Percentiles rank a stretch among this genome's conserved stretches.
Conservation (phyloP, 179 eudicot species). For the Heliamphora pulchella region DNA sequence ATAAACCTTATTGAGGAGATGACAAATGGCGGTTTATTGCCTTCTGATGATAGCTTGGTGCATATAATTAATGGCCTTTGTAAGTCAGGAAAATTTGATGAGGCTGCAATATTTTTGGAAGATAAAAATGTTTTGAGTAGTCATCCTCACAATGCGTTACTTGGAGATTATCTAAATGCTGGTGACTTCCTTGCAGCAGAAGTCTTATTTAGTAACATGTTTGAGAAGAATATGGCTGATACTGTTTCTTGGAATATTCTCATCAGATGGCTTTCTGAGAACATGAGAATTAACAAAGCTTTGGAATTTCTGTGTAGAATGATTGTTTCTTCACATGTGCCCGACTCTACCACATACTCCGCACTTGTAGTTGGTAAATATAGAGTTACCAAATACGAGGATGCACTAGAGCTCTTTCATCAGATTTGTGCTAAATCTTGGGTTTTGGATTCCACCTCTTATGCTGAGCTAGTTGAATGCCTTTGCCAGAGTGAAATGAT, state of each 20-base stretch:
- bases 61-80: conserved; percentile 38
- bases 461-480: conserved; percentile 29
- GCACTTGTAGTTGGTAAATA: conserved; percentile 54
- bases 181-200: conserved; percentile 29
- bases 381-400: conserved; percentile 27
- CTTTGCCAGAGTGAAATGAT: conserved; percentile 29
- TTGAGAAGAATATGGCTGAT: conserved; percentile 31
- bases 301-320: conserved; percentile 47
- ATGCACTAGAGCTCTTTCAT: conserved; percentile 42
- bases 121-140: conserved; percentile 28
- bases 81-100: conserved; percentile 30
- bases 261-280: conserved; percentile 43
- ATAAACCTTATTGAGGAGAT: conserved; percentile 41
- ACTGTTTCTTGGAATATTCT: conserved; percentile 52
- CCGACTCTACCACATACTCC: conserved; percentile 52
- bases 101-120: conserved; percentile 41
- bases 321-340: conserved; percentile 40
- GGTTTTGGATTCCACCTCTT: conserved; percentile 35
- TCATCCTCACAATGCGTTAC: conserved; percentile 47
- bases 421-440: conserved; percentile 21
- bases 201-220: conserved; percentile 37
- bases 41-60: conserved; percentile 31
- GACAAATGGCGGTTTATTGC: conserved; percentile 28
- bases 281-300: conserved; percentile 26
- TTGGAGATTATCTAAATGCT: conserved; percentile 39